Conservation (phyloP, 495 filamentous ascomycete species). For the Pseudevernia furfuracea region DNA sequence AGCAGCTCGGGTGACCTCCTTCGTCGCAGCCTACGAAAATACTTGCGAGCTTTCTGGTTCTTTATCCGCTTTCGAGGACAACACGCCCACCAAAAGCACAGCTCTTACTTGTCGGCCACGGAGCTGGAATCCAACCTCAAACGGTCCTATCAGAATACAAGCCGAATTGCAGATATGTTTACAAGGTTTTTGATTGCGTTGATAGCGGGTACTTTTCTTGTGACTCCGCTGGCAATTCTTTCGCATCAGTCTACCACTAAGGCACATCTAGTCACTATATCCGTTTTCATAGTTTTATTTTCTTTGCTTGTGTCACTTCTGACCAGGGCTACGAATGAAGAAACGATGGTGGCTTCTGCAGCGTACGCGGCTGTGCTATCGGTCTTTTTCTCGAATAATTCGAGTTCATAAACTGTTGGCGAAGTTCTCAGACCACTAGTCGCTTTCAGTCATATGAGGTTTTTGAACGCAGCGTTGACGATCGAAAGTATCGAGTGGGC, state of each 20-base stretch:
- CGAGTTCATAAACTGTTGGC: background rate
- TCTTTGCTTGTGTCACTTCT: constrained; percentile 24
- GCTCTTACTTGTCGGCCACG: background rate
- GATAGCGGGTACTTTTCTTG: constrained; percentile 23
- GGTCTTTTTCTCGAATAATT: constrained; percentile 24
- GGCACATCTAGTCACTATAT: constrained; percentile 18
- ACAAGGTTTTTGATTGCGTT: constrained; percentile 17
- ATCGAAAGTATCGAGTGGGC: too few species aligned
- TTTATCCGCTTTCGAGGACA: constrained; percentile 11
- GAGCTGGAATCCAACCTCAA: constrained; percentile 12
- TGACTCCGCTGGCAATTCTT: constrained; percentile 24
- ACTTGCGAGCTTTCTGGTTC: constrained; percentile 22
- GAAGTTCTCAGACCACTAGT: background rate
- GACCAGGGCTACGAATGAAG: constrained; percentile 26
- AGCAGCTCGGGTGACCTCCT: constrained; percentile 18
- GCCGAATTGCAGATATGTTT: constrained; percentile 22
- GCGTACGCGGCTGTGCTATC: constrained; percentile 30
- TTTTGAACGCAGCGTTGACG: too few species aligned
- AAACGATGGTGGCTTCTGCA: constrained; percentile 29
- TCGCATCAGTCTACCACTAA: constrained; percentile 18
- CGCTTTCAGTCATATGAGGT: background rate
- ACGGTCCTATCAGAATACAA: constrained; percentile 24
- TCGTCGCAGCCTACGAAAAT: constrained; percentile 19
- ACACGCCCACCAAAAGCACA: constrained; percentile 8
- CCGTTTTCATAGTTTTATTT: constrained; percentile 21